phyloP scores from a whole-genome alignment of 345 rosid genomes.

The Boechera stricta region DNA sequence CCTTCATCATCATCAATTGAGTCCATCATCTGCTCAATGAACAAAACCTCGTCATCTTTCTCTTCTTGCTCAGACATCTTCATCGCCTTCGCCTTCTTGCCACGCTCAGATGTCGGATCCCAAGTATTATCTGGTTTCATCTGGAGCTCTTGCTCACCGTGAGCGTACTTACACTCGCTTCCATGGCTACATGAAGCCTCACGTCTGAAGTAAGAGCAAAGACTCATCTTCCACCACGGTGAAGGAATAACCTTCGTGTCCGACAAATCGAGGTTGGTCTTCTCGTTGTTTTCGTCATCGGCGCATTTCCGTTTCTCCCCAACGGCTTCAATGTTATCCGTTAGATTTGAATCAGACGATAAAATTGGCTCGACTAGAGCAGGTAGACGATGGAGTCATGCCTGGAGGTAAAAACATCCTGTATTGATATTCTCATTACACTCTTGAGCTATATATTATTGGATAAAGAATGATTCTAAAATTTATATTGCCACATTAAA shows the following conservation, averaged over 20 bases:
- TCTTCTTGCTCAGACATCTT: conserved; percentile 47
- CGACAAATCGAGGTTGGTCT: conserved; percentile 18
- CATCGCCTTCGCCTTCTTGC: not conserved
- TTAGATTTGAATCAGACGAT: conserved; percentile 39
- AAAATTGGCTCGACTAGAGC: conserved; percentile 37
- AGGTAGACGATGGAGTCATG: not conserved
- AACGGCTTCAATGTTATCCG: conserved; percentile 35
- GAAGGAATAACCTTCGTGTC: conserved; percentile 47
- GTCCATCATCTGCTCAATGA: conserved; percentile 65
- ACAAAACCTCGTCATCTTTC: conserved; percentile 53
- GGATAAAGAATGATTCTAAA: no score
- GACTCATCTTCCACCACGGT: conserved; percentile 74
- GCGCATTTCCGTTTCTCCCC: conserved; percentile 82
- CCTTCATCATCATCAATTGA: conserved; percentile 48
- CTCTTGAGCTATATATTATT: no score
- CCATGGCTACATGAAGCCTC: conserved; percentile 58
- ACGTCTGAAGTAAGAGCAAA: conserved; percentile 86
- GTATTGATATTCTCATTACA: no score
- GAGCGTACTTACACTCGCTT: no score
- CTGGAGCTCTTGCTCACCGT: no score
- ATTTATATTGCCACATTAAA: no score
- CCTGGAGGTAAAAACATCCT: no score
- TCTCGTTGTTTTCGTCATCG: conserved; percentile 36
- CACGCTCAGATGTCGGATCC: no score
- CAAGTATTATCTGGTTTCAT: no score